A percentile compares a stretch with the other conserved stretches of the same genome.
phyloP scores from a whole-genome alignment of 2,329 filamentous ascomycete species.

The Cordyceps farinosa region DNA sequence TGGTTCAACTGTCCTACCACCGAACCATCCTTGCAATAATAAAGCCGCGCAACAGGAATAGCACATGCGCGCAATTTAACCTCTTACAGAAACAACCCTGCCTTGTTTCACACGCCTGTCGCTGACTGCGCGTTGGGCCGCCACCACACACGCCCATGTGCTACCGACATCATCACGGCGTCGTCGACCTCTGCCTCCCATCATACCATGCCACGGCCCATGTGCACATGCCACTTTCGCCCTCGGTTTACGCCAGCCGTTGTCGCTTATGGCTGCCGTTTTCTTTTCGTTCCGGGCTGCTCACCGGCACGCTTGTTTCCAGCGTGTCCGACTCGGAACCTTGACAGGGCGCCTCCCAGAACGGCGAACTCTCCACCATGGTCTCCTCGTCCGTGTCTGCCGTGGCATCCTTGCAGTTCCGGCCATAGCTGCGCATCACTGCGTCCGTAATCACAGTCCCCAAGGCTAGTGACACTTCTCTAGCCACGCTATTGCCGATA shows the following conservation, averaged over 20 bases:
- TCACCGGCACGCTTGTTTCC: not conserved
- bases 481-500: conserved; percentile 73
- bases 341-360: not conserved
- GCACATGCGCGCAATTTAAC: conserved; percentile 1
- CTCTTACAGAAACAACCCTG: not conserved
- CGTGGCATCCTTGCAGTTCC: not conserved
- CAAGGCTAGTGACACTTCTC: conserved; percentile 62
- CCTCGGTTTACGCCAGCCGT: not conserved
- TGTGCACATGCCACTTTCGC: not conserved
- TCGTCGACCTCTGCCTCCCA: not conserved
- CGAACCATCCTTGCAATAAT: conserved; percentile 1
- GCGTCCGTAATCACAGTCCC: conserved; percentile 63
- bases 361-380: not conserved
- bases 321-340: not conserved
- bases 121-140: not conserved
- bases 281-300: not conserved
- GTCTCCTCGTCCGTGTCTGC: not conserved
- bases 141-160: not conserved
- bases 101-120: conserved; percentile 12
- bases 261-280: not conserved
- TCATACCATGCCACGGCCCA: too few relatives aligned
- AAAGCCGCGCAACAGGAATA: not conserved
- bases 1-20: not conserved
- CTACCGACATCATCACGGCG: not conserved
- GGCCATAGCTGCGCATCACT: conserved; percentile 27